These are phyloP conservation scores for Dactylonectria estremocensis DNA, from an alignment of 2,329 filamentous ascomycete genomes.

Conservation along the genomic window DNA sequence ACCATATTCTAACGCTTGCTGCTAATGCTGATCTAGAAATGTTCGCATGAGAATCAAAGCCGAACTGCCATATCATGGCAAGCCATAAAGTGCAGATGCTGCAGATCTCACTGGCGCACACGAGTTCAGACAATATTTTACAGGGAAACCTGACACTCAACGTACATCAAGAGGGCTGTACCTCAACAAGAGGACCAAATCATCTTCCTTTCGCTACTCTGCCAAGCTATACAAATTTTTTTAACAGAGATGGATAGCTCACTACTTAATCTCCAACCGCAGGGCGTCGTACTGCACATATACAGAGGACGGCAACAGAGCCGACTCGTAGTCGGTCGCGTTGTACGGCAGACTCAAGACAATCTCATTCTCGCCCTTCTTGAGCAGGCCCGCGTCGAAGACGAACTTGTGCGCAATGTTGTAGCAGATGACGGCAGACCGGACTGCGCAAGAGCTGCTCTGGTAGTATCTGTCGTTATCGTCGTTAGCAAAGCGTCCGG, in stretches of 20 bases:
- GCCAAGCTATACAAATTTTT: neutral
- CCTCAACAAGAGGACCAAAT: too few species aligned
- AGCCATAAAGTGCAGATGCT: too few species aligned
- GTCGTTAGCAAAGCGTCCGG: constrained; percentile 2
- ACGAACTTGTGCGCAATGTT: constrained; percentile 72
- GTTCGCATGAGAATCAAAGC: too few species aligned
- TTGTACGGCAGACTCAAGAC: constrained; percentile 72
- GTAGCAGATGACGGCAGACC: constrained; percentile 74
- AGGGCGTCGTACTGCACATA: constrained; percentile 79
- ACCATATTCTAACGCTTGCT: too few species aligned
- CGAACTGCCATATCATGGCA: too few species aligned
- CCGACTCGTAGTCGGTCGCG: constrained; percentile 71
- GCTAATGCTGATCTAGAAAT: too few species aligned
- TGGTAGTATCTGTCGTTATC: constrained; percentile 38
- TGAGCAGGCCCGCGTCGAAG: constrained; percentile 66
- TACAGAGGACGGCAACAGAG: constrained; percentile 66
- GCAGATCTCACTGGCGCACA: too few species aligned
- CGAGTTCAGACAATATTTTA: too few species aligned
- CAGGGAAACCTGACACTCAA: too few species aligned
- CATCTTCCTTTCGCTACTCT: neutral
- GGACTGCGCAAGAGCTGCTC: constrained; percentile 69
- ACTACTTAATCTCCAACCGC: constrained; percentile 68
- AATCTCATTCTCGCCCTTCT: constrained; percentile 68
- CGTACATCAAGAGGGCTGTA: too few species aligned
- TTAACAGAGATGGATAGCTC: neutral